Evolutionary conservation across 352 stramenopile species (phyloP).

Genomic region (Phytopythium mirpurense): DNA sequence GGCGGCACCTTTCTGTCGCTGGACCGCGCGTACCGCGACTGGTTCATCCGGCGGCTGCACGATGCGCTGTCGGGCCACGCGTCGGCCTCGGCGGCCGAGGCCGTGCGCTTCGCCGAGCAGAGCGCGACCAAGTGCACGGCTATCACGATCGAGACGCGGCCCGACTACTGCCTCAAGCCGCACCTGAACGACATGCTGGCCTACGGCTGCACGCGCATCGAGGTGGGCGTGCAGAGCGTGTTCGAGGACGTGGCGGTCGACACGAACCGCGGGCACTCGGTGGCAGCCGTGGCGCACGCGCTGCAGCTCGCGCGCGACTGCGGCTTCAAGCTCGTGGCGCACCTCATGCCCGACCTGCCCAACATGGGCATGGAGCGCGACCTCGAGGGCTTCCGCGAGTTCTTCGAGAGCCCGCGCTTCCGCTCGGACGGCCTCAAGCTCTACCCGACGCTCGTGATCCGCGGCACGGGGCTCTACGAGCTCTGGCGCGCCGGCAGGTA

Average conservation of each 20-base stretch:
- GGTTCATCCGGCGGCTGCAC: slow-evolving; percentile 95
- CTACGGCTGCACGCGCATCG: slow-evolving; percentile 96
- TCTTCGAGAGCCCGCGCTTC: slow-evolving; percentile 95
- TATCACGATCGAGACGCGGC: slow-evolving; percentile 97
- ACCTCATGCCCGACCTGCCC: slow-evolving; percentile 98
- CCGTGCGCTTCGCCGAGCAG: slow-evolving; percentile 92
- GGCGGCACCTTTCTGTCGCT: slow-evolving; percentile 96
- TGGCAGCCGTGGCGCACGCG: slow-evolving; percentile 84
- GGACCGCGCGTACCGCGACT: slow-evolving; percentile 93
- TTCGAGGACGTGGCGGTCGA: slow-evolving; percentile 93
- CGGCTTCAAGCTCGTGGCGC: slow-evolving; percentile 97
- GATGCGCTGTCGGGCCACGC: slow-evolving; percentile 93
- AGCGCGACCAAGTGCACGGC: slow-evolving; percentile 79
- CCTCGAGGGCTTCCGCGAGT: slow-evolving; percentile 93
- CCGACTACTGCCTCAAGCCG: slow-evolving; percentile 96
- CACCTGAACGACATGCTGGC: slow-evolving; percentile 96
- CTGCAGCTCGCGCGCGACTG: slow-evolving; percentile 91
- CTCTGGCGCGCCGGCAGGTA: slow-evolving; percentile 97
- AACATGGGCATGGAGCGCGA: slow-evolving; percentile 97
- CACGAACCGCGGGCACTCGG: slow-evolving; percentile 93
- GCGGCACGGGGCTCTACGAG: slow-evolving; percentile 95
- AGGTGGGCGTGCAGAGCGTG: slow-evolving; percentile 96
- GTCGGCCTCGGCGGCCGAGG: slow-evolving; percentile 89
- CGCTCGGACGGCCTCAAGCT: slow-evolving; percentile 95
- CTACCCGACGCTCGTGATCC: slow-evolving; percentile 96